Evolutionary conservation across 116 monocot species (phyloP).

Genomic region (Trichopus zeylanicus): DNA sequence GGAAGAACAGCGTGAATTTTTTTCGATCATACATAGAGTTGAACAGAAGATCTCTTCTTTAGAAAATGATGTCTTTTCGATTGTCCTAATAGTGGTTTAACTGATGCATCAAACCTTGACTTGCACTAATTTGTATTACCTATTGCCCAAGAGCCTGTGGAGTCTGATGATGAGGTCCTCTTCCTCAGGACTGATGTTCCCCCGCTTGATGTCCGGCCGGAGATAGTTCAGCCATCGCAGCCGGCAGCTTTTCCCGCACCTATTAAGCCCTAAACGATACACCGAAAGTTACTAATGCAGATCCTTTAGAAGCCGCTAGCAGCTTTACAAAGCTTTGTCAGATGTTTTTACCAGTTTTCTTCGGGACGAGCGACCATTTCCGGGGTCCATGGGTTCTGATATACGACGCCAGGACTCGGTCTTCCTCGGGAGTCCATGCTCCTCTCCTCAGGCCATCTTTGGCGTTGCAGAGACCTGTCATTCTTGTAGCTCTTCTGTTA

Average conservation of each 20-base stretch:
- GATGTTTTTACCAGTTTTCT: slow-evolving; percentile 16
- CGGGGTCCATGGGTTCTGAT: slow-evolving; percentile 20
- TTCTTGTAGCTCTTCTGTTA: not conserved
- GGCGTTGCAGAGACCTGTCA: no score
- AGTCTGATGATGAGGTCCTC: slow-evolving; percentile 33
- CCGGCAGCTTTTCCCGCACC: slow-evolving; percentile 47
- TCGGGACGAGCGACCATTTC: slow-evolving; percentile 29
- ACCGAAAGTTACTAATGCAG: no score
- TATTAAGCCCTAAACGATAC: slow-evolving; percentile 22
- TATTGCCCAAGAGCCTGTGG: slow-evolving; percentile 28
- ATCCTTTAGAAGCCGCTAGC: no score
- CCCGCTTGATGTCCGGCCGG: slow-evolving; percentile 43
- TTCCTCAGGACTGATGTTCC: slow-evolving; percentile 24
- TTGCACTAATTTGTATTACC: slow-evolving; percentile 1
- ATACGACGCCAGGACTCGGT: slow-evolving; percentile 21
- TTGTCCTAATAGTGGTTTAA: no score
- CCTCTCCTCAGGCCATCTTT: slow-evolving; percentile 13
- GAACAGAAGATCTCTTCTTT: no score
- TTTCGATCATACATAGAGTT: no score
- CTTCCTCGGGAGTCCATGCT: slow-evolving; percentile 25
- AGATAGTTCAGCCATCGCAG: slow-evolving; percentile 49
- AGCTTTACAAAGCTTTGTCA: not conserved
- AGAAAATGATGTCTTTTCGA: no score
- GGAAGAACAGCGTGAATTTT: no score
- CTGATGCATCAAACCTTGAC: no score